These are phyloP conservation scores for Phytophthora crassamura DNA, from an alignment of 352 stramenopile genomes.

Conservation along the genomic window DNA sequence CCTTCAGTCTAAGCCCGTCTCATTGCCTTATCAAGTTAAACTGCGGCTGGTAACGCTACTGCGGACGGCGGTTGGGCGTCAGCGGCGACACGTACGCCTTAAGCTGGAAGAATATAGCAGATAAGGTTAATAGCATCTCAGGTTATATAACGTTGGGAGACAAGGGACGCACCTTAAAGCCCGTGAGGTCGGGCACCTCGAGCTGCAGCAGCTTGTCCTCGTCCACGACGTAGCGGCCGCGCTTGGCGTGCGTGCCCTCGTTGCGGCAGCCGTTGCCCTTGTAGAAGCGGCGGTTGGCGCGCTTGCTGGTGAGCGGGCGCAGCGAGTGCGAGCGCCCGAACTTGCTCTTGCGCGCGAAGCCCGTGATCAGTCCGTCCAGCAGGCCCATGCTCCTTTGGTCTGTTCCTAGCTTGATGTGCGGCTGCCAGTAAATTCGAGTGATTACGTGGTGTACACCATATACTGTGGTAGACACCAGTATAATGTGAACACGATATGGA, in stretches of 20 bases:
- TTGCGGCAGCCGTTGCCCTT: conserved; percentile 95
- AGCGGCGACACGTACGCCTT: conserved; percentile 88
- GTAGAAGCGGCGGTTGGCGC: conserved; percentile 95
- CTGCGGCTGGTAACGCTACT: conserved; percentile 33
- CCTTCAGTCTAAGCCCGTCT: conserved; percentile 20
- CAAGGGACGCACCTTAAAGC: conserved; percentile 78
- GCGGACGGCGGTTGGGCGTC: conserved; percentile 61
- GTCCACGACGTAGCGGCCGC: conserved; percentile 93
- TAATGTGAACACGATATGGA: conserved; percentile 1
- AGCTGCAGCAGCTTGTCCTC: conserved; percentile 92
- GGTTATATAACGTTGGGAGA: background rate
- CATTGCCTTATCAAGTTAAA: conserved; percentile 30
- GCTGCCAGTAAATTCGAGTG: conserved; percentile 26
- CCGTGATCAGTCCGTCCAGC: conserved; percentile 77
- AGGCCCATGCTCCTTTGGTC: conserved; percentile 60
- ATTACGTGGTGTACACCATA: conserved; percentile 10
- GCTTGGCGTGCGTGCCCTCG: conserved; percentile 92
- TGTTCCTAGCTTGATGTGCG: conserved; percentile 17
- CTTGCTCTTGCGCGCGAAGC: conserved; percentile 83
- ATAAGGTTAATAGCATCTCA: background rate
- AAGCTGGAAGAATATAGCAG: conserved; percentile 47
- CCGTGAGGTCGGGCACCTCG: conserved; percentile 93
- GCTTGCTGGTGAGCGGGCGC: conserved; percentile 93
- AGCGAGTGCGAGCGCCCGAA: conserved; percentile 86
- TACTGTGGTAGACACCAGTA: background rate